Conservation (phyloP, 257 asterid genomes). For the Ophiorrhiza pumila region DNA sequence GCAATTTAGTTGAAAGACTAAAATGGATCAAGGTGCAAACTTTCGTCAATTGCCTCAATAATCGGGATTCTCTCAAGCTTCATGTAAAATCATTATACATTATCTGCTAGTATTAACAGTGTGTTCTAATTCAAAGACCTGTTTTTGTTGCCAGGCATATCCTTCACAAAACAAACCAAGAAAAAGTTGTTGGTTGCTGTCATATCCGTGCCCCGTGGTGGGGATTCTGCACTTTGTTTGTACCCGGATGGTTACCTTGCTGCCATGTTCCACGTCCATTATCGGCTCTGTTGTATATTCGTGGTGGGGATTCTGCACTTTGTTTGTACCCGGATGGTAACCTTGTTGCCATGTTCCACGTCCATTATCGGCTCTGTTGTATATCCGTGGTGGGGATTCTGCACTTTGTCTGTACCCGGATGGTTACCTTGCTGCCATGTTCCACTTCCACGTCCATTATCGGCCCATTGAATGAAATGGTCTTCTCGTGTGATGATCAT, state of each 20-base stretch:
- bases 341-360: too few species aligned
- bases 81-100: conserved; percentile 36
- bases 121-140: neutral
- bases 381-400: too few species aligned
- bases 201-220: neutral
- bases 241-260: too few species aligned
- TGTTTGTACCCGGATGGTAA: too few species aligned
- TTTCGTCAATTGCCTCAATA: conserved; percentile 15
- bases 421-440: conserved; percentile 6
- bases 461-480: conserved; percentile 47
- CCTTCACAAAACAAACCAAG: neutral
- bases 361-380: too few species aligned
- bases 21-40: neutral
- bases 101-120: conserved; percentile 30
- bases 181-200: neutral
- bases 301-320: too few species aligned
- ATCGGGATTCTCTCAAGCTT: conserved; percentile 38
- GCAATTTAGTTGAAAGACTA: neutral
- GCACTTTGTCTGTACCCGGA: too few species aligned
- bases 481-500: conserved; percentile 21
- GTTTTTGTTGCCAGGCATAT: neutral
- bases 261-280: too few species aligned
- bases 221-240: conserved; percentile 8
- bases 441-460: conserved; percentile 19
- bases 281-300: too few species aligned